A percentile compares a stretch with the other conserved stretches of the same genome.
These are phyloP conservation scores for Vicia sativa DNA, from an alignment of 306 rosid species.

Conservation along the genomic window DNA sequence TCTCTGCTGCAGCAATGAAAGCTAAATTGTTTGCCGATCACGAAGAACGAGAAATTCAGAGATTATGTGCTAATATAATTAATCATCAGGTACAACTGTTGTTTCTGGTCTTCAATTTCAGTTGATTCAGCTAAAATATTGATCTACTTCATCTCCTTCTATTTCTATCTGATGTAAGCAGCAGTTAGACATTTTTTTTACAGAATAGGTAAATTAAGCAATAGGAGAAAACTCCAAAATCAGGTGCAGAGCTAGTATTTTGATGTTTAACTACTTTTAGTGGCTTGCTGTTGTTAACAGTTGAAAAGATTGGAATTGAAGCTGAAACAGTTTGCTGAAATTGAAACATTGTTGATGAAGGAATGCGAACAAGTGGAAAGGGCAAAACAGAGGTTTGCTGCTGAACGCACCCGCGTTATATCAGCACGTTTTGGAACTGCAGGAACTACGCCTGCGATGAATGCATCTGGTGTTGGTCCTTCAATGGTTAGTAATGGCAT, in stretches of 20 bases:
- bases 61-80: conserved; percentile 89
- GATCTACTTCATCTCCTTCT: conserved; percentile 18
- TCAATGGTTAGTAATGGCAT: conserved; percentile 66
- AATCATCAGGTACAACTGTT: conserved; percentile 80
- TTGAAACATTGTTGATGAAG: conserved; percentile 93
- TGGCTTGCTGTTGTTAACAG: conserved; percentile 52
- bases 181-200: neutral
- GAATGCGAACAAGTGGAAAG: conserved; percentile 97
- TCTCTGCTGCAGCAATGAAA: conserved; percentile 96
- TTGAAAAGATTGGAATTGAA: conserved; percentile 95
- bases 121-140: conserved; percentile 26
- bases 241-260: conserved; percentile 28
- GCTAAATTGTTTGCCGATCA: conserved; percentile 96
- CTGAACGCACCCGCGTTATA: conserved; percentile 72
- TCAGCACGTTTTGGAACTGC: conserved; percentile 75
- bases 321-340: conserved; percentile 98
- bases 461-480: conserved; percentile 64
- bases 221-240: conserved; percentile 35
- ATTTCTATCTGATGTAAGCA: conserved; percentile 23
- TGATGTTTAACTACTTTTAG: conserved; percentile 36
- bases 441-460: conserved; percentile 56
- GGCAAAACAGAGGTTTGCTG: conserved; percentile 78
- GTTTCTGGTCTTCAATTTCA: conserved; percentile 12
- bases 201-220: conserved; percentile 24
- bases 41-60: conserved; percentile 99